phyloP scores from a whole-genome alignment of 2,329 filamentous ascomycete genomes.

The Aspergillus japonicus region DNA sequence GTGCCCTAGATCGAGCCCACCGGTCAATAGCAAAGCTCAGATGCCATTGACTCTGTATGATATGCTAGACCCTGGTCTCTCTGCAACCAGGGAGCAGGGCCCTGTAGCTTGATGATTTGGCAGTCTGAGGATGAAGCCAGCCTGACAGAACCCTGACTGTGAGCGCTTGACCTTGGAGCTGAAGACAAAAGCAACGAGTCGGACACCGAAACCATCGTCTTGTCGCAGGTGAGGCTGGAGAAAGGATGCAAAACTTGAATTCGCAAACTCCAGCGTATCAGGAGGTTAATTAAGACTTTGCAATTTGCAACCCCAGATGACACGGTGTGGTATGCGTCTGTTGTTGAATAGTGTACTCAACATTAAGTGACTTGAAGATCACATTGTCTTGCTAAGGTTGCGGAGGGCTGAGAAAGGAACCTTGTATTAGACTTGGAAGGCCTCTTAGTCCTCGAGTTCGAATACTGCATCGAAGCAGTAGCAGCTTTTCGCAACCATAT shows the following conservation, averaged over 20 bases:
- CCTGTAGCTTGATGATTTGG: background rate
- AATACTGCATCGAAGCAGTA: too few relatives aligned
- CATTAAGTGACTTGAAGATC: background rate
- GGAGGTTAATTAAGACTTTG: background rate
- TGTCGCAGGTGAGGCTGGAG: background rate
- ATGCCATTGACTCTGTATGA: background rate
- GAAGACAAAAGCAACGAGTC: slow-evolving; percentile 1
- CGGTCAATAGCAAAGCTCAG: background rate
- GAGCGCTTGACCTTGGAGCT: background rate
- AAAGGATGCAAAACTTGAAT: background rate
- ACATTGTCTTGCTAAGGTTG: background rate
- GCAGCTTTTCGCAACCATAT: too few relatives aligned
- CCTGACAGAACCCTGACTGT: background rate
- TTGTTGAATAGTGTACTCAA: background rate
- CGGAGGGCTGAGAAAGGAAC: too few relatives aligned
- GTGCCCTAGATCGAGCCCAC: slow-evolving; percentile 7
- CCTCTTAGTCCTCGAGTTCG: background rate
- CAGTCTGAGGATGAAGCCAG: background rate
- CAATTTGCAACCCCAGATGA: background rate
- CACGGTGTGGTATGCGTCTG: background rate
- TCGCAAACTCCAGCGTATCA: background rate
- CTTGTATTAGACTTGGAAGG: background rate
- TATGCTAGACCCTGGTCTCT: background rate
- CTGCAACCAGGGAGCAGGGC: background rate
- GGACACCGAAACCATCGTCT: background rate